phyloP scores from a whole-genome alignment of 352 stramenopile genomes.

The Phytophthora idaei region DNA sequence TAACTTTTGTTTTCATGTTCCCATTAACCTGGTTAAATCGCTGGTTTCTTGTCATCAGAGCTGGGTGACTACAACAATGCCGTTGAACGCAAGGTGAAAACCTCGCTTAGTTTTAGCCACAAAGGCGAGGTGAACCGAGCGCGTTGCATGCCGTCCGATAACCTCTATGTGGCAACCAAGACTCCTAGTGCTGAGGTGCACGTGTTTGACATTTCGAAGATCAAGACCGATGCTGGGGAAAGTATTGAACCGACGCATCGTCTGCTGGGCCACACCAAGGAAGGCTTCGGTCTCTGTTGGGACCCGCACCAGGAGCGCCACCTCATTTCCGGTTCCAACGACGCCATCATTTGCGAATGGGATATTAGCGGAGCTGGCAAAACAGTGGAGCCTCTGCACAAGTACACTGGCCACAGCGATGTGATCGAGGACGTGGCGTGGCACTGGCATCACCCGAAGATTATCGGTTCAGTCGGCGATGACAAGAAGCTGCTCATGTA shows the following conservation, averaged over 20 bases:
- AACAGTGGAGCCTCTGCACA: constrained; percentile 81
- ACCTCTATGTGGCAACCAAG: constrained; percentile 98
- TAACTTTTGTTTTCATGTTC: not conserved
- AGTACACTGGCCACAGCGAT: constrained; percentile 93
- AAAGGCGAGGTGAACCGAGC: constrained; percentile 98
- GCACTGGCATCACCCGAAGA: constrained; percentile 93
- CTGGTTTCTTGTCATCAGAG: constrained; percentile 35
- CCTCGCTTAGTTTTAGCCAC: constrained; percentile 96
- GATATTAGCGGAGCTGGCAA: constrained; percentile 89
- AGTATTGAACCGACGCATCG: constrained; percentile 77
- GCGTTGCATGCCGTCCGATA: constrained; percentile 98
- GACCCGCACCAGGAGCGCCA: constrained; percentile 87
- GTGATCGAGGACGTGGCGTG: constrained; percentile 98
- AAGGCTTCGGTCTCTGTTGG: constrained; percentile 97
- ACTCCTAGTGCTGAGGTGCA: constrained; percentile 94
- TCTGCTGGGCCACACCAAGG: constrained; percentile 80
- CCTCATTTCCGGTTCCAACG: constrained; percentile 95
- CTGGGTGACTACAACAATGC: constrained; percentile 74
- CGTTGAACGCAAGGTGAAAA: constrained; percentile 92
- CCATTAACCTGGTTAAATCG: not conserved
- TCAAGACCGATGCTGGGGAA: constrained; percentile 89
- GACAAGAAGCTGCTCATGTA: constrained; percentile 95
- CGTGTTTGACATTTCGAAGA: constrained; percentile 98
- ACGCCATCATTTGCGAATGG: constrained; percentile 97
- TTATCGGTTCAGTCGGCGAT: constrained; percentile 96